These are phyloP conservation scores for Beauveria rudraprayagi DNA, from an alignment of 2,329 filamentous ascomycete species.

Conservation along the genomic window DNA sequence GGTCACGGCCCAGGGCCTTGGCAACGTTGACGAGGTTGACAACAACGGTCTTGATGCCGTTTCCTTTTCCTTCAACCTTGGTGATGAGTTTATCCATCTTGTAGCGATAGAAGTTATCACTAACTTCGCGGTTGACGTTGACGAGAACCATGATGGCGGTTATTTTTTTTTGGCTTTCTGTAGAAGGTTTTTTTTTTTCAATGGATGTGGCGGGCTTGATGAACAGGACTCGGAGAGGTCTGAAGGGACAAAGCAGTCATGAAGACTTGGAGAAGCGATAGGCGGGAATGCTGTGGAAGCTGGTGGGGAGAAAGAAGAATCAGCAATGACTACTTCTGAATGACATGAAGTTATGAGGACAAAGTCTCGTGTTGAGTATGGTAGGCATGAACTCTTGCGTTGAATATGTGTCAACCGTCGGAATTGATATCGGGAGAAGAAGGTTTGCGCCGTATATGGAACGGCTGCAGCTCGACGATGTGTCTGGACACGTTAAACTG, in stretches of 20 bases:
- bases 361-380: conserved; percentile 39
- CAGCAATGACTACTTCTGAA: conserved; percentile 46
- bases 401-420: conserved; percentile 67
- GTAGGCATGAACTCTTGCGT: conserved; percentile 49
- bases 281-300: neutral
- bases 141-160: conserved; percentile 83
- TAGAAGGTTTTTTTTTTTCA: neutral
- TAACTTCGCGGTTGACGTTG: conserved; percentile 97
- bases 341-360: conserved; percentile 48
- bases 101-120: conserved; percentile 99
- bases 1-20: conserved; percentile 82
- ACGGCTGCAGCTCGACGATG: conserved; percentile 93
- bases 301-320: conserved; percentile 26
- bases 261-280: conserved; percentile 2
- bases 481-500: conserved; percentile 84
- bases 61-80: conserved; percentile 99
- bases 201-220: conserved; percentile 6
- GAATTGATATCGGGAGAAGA: conserved; percentile 83
- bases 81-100: conserved; percentile 99
- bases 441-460: conserved; percentile 92
- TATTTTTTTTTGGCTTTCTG: conserved; percentile 23
- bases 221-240: conserved; percentile 9
- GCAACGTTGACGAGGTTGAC: conserved; percentile 95
- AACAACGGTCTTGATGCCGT: conserved; percentile 98
- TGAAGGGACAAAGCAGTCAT: conserved; percentile 11